These are phyloP conservation scores for Fusarium ramigenum DNA, from an alignment of 2,329 filamentous ascomycete species.

Conservation along the genomic window DNA sequence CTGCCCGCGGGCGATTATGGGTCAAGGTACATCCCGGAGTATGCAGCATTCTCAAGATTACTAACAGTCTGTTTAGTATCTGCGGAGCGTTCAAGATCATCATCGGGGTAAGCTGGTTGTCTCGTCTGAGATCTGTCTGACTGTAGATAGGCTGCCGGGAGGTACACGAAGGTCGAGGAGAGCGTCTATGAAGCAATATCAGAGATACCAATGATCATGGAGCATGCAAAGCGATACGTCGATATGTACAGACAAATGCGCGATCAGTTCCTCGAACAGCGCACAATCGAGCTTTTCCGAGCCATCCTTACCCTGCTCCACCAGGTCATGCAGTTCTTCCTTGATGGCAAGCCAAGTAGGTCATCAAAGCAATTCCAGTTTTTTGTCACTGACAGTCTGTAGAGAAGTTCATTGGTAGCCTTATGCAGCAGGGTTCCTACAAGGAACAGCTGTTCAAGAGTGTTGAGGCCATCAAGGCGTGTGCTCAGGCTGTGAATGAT, in stretches of 20 bases:
- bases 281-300: not conserved
- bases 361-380: fast-evolving
- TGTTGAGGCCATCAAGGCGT: not conserved
- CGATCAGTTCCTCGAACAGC: not conserved
- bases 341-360: not conserved
- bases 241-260: not conserved
- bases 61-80: not conserved
- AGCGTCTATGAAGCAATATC: not conserved
- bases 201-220: not conserved
- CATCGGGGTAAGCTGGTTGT: not conserved
- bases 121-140: not conserved
- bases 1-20: not conserved
- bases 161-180: not conserved
- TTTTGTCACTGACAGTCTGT: not conserved
- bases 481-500: not conserved
- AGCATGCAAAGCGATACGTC: not conserved
- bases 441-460: not conserved
- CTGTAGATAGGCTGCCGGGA: not conserved
- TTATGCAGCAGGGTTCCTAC: not conserved
- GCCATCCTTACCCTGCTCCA: not conserved
- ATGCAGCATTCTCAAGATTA: not conserved
- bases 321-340: not conserved
- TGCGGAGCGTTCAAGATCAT: not conserved
- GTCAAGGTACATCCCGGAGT: not conserved
- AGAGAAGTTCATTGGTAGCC: not conserved